Evolutionary conservation across 768 basidiomycete species (phyloP), one percentile per base, ranked within the genome.

Genomic region (Kwoniella mangroviensis): DNA sequence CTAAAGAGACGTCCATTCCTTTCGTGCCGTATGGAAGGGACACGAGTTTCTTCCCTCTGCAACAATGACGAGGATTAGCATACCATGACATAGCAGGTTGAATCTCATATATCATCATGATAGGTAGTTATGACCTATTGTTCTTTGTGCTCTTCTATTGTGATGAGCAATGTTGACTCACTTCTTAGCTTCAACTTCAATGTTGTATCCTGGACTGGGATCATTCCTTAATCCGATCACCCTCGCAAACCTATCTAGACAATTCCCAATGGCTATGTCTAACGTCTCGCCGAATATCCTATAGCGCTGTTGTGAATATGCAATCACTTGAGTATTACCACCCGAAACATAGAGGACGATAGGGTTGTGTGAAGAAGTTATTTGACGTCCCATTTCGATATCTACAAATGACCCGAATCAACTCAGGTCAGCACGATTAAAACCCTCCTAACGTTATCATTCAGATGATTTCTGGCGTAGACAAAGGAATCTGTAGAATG

Each of bases 241-340:
- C 56, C 97, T 86, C 2, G 97, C 97, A 78, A 99, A 99, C 11
- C 97, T 90, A 83, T 99, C 97, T 24, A 99, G 86, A 81, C 97
- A 98, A 81, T 99, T 99, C 45, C 97, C 97, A 42, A 98, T 94
- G n/a, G 97, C 97, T 67, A 99, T 98, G 79, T 99, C 97, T 65
- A 99, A 87, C 1, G 97, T 98, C 84, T 99, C 97, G 17, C 97
- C 97, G 79, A 99, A 99, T 70, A 99, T 99, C 53, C 97, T 89
- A 82, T 99, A 99, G 72, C 94, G 89, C 82, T 98, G 94, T 69
- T 92, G 90, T 22, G 95, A 98, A 83, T 99, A 99, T 1, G 97
- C 97, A 76, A 99, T 98, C 17, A 99, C 95, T 84, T 99, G 97
- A 0, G 97, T 98, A 83, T 99, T 99, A 4, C 97, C 97, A 13